These are phyloP conservation scores for Mucor velutinosus DNA, from an alignment of 371 early-diverging fungal species.

Conservation along the genomic window DNA sequence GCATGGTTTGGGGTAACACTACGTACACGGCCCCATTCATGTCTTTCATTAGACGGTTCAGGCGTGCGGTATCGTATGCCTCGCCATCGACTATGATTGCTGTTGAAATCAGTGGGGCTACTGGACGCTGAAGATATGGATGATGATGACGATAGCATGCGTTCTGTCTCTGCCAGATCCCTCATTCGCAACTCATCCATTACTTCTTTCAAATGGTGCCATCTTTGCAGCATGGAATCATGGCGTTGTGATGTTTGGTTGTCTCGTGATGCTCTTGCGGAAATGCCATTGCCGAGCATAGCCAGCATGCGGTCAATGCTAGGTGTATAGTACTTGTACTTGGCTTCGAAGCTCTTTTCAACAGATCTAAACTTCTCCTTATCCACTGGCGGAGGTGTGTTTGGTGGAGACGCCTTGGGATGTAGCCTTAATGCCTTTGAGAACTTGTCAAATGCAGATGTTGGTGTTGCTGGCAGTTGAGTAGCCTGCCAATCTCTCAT, in stretches of 20 bases:
- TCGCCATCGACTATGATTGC: constrained; percentile 25
- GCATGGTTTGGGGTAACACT: constrained; percentile 22
- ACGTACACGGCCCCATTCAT: background rate
- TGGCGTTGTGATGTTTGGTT: constrained; percentile 47
- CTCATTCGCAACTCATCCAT: constrained; percentile 52
- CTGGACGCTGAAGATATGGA: background rate
- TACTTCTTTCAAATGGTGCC: constrained; percentile 51
- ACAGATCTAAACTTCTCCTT: constrained; percentile 53
- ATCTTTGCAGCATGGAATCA: constrained; percentile 53
- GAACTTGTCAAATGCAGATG: constrained; percentile 15
- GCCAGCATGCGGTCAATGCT: constrained; percentile 61
- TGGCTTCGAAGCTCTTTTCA: constrained; percentile 65
- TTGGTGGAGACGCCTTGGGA: constrained; percentile 6
- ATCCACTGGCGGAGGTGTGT: constrained; percentile 35
- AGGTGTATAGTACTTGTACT: constrained; percentile 64
- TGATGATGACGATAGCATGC: constrained; percentile 17
- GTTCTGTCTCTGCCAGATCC: constrained; percentile 53
- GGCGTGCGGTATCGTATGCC: constrained; percentile 38
- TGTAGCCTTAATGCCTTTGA: constrained; percentile 20
- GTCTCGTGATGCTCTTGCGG: constrained; percentile 55
- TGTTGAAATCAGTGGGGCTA: background rate
- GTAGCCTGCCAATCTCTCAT: constrained; percentile 35
- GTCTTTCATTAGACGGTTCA: constrained; percentile 22
- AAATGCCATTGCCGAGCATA: constrained; percentile 62
- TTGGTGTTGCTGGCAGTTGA: background rate